These are phyloP conservation scores for Fusarium sororula DNA, from an alignment of 2,329 filamentous ascomycete genomes.

Conservation along the genomic window DNA sequence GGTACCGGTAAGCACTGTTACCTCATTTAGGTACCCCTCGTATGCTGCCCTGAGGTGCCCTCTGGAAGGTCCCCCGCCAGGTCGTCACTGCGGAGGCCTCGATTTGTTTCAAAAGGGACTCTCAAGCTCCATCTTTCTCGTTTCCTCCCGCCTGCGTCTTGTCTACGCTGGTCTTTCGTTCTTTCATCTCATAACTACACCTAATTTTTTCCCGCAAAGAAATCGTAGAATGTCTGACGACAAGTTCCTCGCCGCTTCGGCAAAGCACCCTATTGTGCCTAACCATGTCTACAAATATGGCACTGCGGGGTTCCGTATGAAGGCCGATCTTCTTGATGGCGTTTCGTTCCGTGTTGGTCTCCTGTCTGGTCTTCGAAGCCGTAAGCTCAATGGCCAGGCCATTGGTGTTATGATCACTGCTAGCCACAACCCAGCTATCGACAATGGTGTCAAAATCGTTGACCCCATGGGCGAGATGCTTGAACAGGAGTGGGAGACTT, in stretches of 20 bases:
- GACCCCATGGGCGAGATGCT: slow-evolving; percentile 99
- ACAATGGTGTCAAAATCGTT: slow-evolving; percentile 95
- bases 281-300: slow-evolving; percentile 70
- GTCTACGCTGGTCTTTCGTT: slow-evolving; percentile 3
- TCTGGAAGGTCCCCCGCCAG: slow-evolving; percentile 19
- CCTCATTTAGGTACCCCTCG: slow-evolving; percentile 12
- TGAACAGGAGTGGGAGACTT: slow-evolving; percentile 91
- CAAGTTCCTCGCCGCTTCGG: slow-evolving; percentile 67
- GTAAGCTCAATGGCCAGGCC: slow-evolving; percentile 87
- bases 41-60: background rate
- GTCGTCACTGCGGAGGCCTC: slow-evolving; percentile 30
- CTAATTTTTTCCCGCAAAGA: background rate
- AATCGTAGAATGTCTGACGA: slow-evolving; percentile 57
- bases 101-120: slow-evolving; percentile 37
- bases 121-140: slow-evolving; percentile 36
- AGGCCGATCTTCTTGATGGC: slow-evolving; percentile 83
- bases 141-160: slow-evolving; percentile 17
- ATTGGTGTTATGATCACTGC: slow-evolving; percentile 98
- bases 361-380: slow-evolving; percentile 86
- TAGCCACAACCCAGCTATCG: slow-evolving; percentile 87
- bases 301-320: slow-evolving; percentile 75
- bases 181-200: slow-evolving; percentile 7
- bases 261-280: slow-evolving; percentile 67
- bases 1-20: slow-evolving; percentile 14
- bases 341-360: slow-evolving; percentile 94